Conservation (phyloP, 176 grass and related monocot genomes). For the Tillandsia leiboldiana region DNA sequence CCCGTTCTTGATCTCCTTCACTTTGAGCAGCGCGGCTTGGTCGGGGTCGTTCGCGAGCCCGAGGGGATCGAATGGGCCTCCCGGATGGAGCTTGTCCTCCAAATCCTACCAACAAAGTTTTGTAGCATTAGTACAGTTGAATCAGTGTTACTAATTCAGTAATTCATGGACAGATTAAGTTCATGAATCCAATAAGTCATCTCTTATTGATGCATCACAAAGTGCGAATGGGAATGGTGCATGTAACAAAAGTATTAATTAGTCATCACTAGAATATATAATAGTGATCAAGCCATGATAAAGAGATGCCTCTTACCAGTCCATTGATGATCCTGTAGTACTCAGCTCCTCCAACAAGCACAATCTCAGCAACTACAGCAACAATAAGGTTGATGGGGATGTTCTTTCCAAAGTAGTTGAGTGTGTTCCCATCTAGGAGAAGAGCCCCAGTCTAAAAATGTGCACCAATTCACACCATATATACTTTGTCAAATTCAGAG, state of each 20-base stretch:
- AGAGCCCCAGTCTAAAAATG: slow-evolving; percentile 71
- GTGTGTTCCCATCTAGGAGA: slow-evolving; percentile 89
- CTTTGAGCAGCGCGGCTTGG: slow-evolving; percentile 84
- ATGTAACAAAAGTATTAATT: too few species aligned
- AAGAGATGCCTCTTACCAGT: slow-evolving; percentile 32
- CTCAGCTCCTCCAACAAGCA: slow-evolving; percentile 88
- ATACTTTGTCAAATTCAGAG: neutral
- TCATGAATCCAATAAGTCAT: too few species aligned
- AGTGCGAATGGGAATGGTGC: too few species aligned
- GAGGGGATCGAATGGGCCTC: slow-evolving; percentile 83
- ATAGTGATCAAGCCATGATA: too few species aligned
- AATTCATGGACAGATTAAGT: too few species aligned
- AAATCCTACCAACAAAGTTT: slow-evolving; percentile 39
- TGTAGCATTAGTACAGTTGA: neutral
- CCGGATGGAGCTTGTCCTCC: slow-evolving; percentile 85
- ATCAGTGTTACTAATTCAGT: too few species aligned
- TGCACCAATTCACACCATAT: neutral
- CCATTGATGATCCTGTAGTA: slow-evolving; percentile 95
- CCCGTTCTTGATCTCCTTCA: slow-evolving; percentile 99
- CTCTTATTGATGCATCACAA: too few species aligned
- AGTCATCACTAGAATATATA: too few species aligned
- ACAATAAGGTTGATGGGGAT: slow-evolving; percentile 88
- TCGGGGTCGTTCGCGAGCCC: slow-evolving; percentile 73
- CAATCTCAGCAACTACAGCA: slow-evolving; percentile 61
- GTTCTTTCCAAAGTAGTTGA: slow-evolving; percentile 94